phyloP scores from a whole-genome alignment of 306 rosid species.

The Cicer yamashitae region DNA sequence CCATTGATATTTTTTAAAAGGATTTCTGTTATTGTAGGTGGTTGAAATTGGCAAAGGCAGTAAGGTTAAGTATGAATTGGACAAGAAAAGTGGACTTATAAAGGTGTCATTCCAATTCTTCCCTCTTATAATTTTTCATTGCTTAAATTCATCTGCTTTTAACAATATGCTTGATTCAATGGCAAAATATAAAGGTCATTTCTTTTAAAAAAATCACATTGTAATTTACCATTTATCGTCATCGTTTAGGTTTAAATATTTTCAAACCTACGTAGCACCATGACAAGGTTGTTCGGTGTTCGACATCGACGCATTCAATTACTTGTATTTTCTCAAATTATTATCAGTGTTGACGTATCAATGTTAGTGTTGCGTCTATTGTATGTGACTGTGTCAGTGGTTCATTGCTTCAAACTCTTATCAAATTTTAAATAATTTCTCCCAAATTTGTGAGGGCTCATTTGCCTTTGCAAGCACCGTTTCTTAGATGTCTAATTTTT shows the following conservation, averaged over 20 bases:
- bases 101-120: slow-evolving; percentile 54
- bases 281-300: too few species aligned
- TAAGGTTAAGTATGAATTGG: slow-evolving; percentile 89
- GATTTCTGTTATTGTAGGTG: slow-evolving; percentile 56
- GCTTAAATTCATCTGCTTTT: slow-evolving; percentile 7
- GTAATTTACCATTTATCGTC: slow-evolving; percentile 18
- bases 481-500: neutral
- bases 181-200: neutral
- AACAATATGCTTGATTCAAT: neutral
- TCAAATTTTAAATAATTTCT: neutral
- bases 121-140: neutral
- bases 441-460: neutral
- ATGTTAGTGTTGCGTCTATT: too few species aligned
- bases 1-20: neutral
- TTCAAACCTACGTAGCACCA: neutral
- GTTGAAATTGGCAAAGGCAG: slow-evolving; percentile 88
- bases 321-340: too few species aligned
- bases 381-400: too few species aligned
- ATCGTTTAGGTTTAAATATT: slow-evolving; percentile 1
- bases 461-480: neutral
- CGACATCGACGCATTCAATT: too few species aligned
- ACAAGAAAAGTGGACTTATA: slow-evolving; percentile 82
- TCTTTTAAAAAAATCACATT: slow-evolving; percentile 10
- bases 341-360: too few species aligned
- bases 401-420: neutral